phyloP scores from a whole-genome alignment of 371 early-diverging fungal genomes.

The Actinomucor elegans region DNA sequence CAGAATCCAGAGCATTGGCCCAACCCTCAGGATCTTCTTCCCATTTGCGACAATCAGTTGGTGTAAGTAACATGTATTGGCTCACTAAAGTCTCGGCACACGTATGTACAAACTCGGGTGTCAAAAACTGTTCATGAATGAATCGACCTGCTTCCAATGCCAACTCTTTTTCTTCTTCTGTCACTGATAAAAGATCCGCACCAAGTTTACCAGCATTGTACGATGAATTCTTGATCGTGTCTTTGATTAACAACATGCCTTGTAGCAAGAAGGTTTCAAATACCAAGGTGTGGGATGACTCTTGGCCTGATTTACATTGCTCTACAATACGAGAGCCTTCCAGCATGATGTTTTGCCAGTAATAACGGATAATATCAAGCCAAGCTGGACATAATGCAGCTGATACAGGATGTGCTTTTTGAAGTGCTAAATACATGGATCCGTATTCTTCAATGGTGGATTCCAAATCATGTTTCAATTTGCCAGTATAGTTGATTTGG shows the following conservation, averaged over 20 bases:
- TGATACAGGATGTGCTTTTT: conserved; percentile 69
- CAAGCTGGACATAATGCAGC: conserved; percentile 69
- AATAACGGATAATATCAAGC: conserved; percentile 70
- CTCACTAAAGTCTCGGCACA: conserved; percentile 72
- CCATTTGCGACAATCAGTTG: conserved; percentile 77
- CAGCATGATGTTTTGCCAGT: conserved; percentile 60
- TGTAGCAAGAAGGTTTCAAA: conserved; percentile 67
- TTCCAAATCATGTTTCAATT: conserved; percentile 28
- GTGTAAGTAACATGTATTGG: conserved; percentile 71
- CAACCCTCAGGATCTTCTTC: conserved; percentile 88
- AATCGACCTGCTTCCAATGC: conserved; percentile 53
- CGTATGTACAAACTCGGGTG: conserved; percentile 61
- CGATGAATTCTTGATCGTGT: conserved; percentile 65
- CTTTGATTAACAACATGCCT: conserved; percentile 66
- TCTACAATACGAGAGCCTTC: conserved; percentile 25
- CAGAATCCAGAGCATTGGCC: conserved; percentile 77
- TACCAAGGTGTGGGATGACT: not conserved
- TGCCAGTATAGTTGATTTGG: conserved; percentile 9
- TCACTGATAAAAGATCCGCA: conserved; percentile 32
- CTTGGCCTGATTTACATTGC: conserved; percentile 18
- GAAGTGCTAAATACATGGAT: conserved; percentile 77
- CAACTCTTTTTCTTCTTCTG: conserved; percentile 53
- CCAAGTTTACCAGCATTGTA: conserved; percentile 35
- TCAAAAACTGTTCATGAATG: conserved; percentile 70
- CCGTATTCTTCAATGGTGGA: conserved; percentile 73